Conservation (phyloP, 345 rosid species). For the Lepidium aucheri region DNA sequence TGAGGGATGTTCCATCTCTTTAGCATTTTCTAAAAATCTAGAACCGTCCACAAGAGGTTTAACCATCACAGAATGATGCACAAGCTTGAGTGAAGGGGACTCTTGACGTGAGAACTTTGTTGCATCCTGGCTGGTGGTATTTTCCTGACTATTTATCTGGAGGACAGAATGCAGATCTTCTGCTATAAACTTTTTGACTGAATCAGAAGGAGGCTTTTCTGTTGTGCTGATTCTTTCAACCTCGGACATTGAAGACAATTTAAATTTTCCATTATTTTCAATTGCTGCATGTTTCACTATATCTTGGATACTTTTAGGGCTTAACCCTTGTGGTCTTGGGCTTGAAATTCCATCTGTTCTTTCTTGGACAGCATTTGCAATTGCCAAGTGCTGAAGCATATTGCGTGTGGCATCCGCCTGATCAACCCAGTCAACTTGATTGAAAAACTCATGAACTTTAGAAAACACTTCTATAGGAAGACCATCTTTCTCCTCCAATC, state of each 20-base stretch:
- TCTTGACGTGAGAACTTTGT: constrained; percentile 17
- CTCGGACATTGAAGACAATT: constrained; percentile 31
- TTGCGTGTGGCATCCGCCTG: constrained; percentile 65
- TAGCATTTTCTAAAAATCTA: constrained; percentile 15
- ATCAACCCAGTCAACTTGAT: constrained; percentile 71
- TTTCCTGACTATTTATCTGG: constrained; percentile 13
- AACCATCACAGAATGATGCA: constrained; percentile 33
- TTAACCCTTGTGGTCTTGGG: constrained; percentile 33
- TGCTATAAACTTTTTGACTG: constrained; percentile 14
- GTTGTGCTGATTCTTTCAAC: constrained; percentile 20
- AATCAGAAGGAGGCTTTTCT: constrained; percentile 21
- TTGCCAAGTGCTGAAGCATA: constrained; percentile 67
- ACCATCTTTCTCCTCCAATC: constrained; percentile 77
- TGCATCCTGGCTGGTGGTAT: constrained; percentile 12
- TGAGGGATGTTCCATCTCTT: constrained; percentile 9
- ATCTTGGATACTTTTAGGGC: constrained; percentile 36
- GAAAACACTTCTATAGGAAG: constrained; percentile 88
- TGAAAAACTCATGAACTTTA: constrained; percentile 87
- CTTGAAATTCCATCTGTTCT: constrained; percentile 33
- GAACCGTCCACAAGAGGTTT: constrained; percentile 27
- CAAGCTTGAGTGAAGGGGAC: constrained; percentile 24
- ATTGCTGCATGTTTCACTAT: constrained; percentile 23
- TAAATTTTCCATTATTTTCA: constrained; percentile 29
- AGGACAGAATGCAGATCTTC: constrained; percentile 23
- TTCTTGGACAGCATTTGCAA: constrained; percentile 45